Conservation (phyloP, 306 rosid species). For the Vicia faba region DNA sequence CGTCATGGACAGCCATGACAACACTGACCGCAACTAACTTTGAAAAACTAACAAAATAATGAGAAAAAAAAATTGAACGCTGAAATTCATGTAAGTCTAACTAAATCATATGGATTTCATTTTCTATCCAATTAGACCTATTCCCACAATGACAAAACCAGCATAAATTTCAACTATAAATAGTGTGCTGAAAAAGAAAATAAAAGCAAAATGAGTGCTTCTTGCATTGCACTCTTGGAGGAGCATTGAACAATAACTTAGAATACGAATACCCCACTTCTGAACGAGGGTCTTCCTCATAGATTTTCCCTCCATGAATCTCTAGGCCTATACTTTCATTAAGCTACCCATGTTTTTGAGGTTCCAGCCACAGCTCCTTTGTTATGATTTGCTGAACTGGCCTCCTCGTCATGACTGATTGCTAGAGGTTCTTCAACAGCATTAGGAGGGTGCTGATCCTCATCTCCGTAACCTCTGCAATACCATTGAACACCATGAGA, state of each 20-base stretch:
- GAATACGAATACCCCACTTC: background rate
- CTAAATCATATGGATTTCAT: background rate
- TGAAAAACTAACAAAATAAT: too few relatives aligned
- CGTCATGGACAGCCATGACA: too few relatives aligned
- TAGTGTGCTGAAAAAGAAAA: background rate
- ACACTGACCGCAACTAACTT: too few relatives aligned
- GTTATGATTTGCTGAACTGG: slow-evolving; percentile 39
- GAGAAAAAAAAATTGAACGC: too few relatives aligned
- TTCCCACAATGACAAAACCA: background rate
- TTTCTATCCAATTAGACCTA: background rate
- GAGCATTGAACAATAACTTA: slow-evolving; percentile 14
- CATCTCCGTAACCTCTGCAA: slow-evolving; percentile 70
- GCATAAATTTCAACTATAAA: background rate
- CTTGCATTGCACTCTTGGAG: slow-evolving; percentile 27
- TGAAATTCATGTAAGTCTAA: background rate
- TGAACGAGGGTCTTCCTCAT: background rate
- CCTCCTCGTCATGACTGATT: slow-evolving; percentile 57
- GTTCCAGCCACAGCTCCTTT: slow-evolving; percentile 48
- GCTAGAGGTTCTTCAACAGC: slow-evolving; percentile 43
- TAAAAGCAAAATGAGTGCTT: slow-evolving; percentile 14
- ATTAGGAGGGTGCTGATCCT: slow-evolving; percentile 43
- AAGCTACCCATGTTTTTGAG: slow-evolving; percentile 49
- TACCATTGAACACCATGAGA: slow-evolving; percentile 16
- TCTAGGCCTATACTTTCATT: slow-evolving; percentile 19
- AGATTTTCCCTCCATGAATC: slow-evolving; percentile 14